A percentile compares a stretch with the other conserved stretches of the same genome.
Evolutionary conservation across 768 basidiomycete species (phyloP).

Genomic region (Termitomyces sp.): DNA sequence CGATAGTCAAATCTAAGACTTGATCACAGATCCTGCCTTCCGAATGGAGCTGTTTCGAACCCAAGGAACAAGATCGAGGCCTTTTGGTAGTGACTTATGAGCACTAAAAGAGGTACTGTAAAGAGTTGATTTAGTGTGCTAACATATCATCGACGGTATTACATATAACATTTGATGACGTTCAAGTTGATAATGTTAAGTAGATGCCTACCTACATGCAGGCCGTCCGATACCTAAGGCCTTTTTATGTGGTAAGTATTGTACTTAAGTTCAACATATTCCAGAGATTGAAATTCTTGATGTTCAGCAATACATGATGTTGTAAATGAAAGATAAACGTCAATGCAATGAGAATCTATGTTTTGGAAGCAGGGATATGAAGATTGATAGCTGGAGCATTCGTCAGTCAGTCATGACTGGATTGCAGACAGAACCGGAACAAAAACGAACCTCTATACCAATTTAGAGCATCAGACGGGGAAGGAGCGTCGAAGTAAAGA

Average conservation of each 20-base stretch:
- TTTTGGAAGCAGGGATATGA: constrained; percentile 80
- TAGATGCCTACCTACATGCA: neutral
- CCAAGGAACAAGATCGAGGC: constrained; percentile 64
- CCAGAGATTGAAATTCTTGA: constrained; percentile 9
- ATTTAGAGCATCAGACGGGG: constrained; percentile 78
- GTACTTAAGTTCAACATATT: neutral
- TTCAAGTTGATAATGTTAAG: too few relatives aligned
- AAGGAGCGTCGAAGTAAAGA: constrained; percentile 81
- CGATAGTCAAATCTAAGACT: constrained; percentile 57
- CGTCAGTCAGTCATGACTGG: constrained; percentile 8
- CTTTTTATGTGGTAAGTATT: neutral
- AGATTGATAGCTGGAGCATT: constrained; percentile 69
- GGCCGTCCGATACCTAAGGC: neutral
- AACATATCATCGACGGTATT: neutral
- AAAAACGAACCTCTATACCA: constrained; percentile 77
- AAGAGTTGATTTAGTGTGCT: too few relatives aligned
- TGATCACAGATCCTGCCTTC: constrained; percentile 53
- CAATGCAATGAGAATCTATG: constrained; percentile 32
- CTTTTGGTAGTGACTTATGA: constrained; percentile 78
- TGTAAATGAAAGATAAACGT: constrained; percentile 10
- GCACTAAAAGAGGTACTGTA: constrained; percentile 18
- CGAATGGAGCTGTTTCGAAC: constrained; percentile 51
- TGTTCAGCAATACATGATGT: constrained; percentile 15
- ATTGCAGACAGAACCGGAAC: neutral
- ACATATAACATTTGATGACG: too few relatives aligned